A percentile compares a stretch with the other conserved stretches of the same genome.
phyloP scores from a whole-genome alignment of 306 rosid species.

The Gynostemma pentaphyllum region DNA sequence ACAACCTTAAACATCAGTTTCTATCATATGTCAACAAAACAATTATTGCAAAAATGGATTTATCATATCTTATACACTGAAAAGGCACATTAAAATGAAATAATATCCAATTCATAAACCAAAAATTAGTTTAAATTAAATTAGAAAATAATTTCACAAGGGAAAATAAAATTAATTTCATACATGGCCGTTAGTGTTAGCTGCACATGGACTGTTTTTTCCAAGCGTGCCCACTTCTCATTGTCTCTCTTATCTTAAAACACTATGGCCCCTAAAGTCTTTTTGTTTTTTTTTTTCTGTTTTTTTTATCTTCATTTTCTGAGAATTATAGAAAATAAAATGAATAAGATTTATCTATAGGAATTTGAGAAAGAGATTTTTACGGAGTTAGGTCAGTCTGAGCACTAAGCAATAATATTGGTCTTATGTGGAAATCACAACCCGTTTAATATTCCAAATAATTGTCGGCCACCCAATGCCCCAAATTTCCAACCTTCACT shows the following conservation, averaged over 20 bases:
- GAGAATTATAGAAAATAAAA: no score
- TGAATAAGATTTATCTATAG: background rate
- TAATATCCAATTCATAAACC: background rate
- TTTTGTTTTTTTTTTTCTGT: background rate
- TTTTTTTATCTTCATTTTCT: background rate
- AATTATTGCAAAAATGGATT: no score
- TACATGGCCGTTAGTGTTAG: background rate
- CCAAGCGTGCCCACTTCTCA: background rate
- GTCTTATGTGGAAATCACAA: constrained; percentile 45
- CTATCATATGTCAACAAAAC: no score
- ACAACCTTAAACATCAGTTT: no score
- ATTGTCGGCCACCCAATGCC: constrained; percentile 32
- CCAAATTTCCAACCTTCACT: background rate
- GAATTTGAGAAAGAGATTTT: background rate
- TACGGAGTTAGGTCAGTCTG: constrained; percentile 13
- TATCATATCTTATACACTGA: no score
- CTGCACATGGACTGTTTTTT: background rate
- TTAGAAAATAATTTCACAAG: background rate
- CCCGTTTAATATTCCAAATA: constrained; percentile 14
- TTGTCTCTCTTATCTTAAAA: background rate
- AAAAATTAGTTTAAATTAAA: background rate
- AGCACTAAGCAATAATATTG: constrained; percentile 27
- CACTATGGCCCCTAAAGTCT: background rate
- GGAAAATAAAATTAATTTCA: background rate
- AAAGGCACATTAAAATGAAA: no score